Evolutionary conservation across 2,329 filamentous ascomycete species (phyloP), one percentile per base, ranked within the genome.

Genomic region (Claviceps sp.): DNA sequence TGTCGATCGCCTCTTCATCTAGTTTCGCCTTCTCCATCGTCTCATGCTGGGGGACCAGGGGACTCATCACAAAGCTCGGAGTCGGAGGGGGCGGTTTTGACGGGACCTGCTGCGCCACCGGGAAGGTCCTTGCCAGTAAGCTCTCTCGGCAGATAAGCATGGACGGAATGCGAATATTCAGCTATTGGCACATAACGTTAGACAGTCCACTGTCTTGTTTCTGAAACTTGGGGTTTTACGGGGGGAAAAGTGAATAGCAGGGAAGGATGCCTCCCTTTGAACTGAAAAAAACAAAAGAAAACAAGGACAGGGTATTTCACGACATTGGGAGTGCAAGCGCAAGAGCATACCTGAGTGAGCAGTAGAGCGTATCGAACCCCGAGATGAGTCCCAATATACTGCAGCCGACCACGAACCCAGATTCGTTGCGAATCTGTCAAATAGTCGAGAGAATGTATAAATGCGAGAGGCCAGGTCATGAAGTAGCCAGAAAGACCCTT

Each of bases 401-500:
- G 64, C 50, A 83, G 66, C 11, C 80, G 67, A 2, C 78, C 78
- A 45, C 69, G 66, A 5, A 74, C 67, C 75, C 78, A 83, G 5
- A 68, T 64, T 29, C 79, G 67, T 64, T 83, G 79, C 13, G 73
- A 68, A 56, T 80, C 78, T 3, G 78, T 81, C 5, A 73, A 67
- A 57, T 78, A 81, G 63, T 83, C 80, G 58, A 79, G 76, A 36
- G 71, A 71, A 52, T 72, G 68, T 42, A 78, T 64, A 54, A 71
- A 75, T 11, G 74, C 71, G 43, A 83, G 64, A 14, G 79, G 78
- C 77, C 78, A 82, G 1, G 76, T 77, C 17, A 79, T 61, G 54
- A 81, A 79, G 58, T 79, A 80, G 0, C 77, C 79, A 1, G 76
- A 75, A 16, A 82, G 64, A 2, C 73, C 74, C 61, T 80, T 81